Evolutionary conservation across 306 rosid species (phyloP), one percentile per base, ranked within the genome.

Genomic region (Acmispon strigosus): DNA sequence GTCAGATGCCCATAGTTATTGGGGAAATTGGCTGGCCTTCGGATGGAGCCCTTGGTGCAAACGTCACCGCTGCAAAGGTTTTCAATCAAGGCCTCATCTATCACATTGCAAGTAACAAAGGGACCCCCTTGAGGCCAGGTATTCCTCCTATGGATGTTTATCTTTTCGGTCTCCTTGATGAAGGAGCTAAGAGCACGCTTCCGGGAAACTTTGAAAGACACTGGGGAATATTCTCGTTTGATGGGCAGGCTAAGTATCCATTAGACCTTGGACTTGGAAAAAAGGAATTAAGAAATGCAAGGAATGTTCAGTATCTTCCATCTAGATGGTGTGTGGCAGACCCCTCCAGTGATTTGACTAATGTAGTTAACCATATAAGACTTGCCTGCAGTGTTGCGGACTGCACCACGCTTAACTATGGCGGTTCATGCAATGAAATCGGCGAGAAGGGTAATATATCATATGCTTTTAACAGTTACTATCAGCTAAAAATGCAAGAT

Each of bases 11-110:
- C 5, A 86, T 94, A 43, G 87, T 82, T 10, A 80, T 94, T 37
- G 98, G 98, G 19, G 98, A 94, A 81, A 82, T 94, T 0, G 97
- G 98, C 16, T 94, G 98, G 98, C 98, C 98, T 4, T 84, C 98
- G 0, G 98, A 94, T 66, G 98, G 97, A 68, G 89, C 95, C 48
- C 11, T 87, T 34, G 85, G 84, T 12, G 97, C 97, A 49, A 90
- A 94, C 70, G 69, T 89, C 62, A 89, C 96, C 10, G 97, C 98
- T 39, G 97, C 96, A 4, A 91, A 65, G 80, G 88, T 76, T 43
- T 94, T 94, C 82, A 94, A 91, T 76, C 98, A 89, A 74, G 98
- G 98, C 62, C 95, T 94, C 19, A 78, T 94, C 73, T 81, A 62
- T 41, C 97, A 89, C 68, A 82, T 89, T 42, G 60, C 84, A 24